A percentile compares a stretch with the other conserved stretches of the same genome.
Evolutionary conservation across 495 filamentous ascomycete species (phyloP).

Genomic region (Aspergillus egyptiacus): DNA sequence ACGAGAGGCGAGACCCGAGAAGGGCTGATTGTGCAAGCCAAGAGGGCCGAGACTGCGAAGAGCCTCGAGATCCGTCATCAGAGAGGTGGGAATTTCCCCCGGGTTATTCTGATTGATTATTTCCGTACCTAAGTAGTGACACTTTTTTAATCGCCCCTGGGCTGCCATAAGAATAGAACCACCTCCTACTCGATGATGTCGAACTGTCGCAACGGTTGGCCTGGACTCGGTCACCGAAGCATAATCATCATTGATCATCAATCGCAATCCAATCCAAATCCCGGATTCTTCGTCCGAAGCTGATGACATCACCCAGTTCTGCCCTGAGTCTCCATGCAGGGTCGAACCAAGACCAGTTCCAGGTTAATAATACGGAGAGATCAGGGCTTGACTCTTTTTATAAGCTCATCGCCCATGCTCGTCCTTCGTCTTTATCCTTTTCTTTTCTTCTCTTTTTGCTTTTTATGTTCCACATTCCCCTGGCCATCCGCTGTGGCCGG

Average conservation of each 20-base stretch:
- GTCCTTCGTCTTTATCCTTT: too few relatives aligned
- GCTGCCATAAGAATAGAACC: too few relatives aligned
- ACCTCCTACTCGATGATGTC: slow-evolving; percentile 5
- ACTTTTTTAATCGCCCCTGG: too few relatives aligned
- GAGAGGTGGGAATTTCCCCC: too few relatives aligned
- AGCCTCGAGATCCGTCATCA: background rate
- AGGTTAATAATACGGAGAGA: too few relatives aligned
- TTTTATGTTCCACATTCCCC: background rate
- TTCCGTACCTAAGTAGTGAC: too few relatives aligned
- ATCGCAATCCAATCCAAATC: background rate
- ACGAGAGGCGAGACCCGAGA: background rate
- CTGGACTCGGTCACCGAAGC: too few relatives aligned
- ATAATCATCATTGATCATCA: background rate
- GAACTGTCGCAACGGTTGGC: background rate
- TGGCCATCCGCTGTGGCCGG: background rate
- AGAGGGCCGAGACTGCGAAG: slow-evolving; percentile 2
- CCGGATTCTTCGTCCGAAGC: background rate
- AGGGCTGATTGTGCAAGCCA: background rate
- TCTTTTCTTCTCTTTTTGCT: background rate
- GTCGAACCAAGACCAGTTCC: too few relatives aligned
- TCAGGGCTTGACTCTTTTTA: background rate
- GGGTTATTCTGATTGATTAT: background rate
- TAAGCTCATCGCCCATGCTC: too few relatives aligned
- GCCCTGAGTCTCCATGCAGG: background rate
- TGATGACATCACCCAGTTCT: background rate